Base-by-base conservation (phyloP, 768 basidiomycete species). In the Lepiota brunneoincarnata region DNA sequence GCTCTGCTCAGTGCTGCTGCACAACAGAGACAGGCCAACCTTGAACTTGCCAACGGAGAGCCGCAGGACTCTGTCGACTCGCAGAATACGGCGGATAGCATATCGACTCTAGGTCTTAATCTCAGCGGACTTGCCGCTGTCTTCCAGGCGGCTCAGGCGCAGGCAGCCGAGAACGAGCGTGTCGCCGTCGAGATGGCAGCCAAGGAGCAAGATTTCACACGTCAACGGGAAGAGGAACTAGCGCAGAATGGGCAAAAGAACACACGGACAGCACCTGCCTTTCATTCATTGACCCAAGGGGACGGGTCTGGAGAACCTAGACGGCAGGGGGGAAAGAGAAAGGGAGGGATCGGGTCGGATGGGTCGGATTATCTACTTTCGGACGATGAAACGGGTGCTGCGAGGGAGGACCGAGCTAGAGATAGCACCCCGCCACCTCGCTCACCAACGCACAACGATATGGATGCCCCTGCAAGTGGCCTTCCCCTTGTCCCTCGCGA, bases 211-310 rank as follows among this genome's bases (percentile, higher is more conserved):
- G 71, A 74, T 31, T 74, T 77, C 51, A 71, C 70, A 50, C 67
- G 70, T 35, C 74, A 76, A 49, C 75, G 73, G 50, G 75, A 77
- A 57, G 71, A 75, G 59, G 72, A 69, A 26, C 67, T 73, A 51
- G 65, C 69, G 55, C 73, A 76, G 49, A 77, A 79, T 48, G 76
- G 74, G 57, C 77, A 76, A 54, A 71, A 70, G 60, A 74, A 75
- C 17, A 90, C 89, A 35, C 83, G 87, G 58, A 81, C 80, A 1
- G 86, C 88, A 0, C 87, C 89, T 44, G 83, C 88, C 2, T 91
- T 91, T 63, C 89, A 90, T 66, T 89, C 86, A 12, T 79, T 90
- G 15, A 89, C 86, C 15, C 81, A 83, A 35, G 79, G 74, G 42
- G 78, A 80, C 58, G 62, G 68, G 39, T 68, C 69, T 34, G 65